These are phyloP conservation scores for Chamaenerion angustifolium DNA, from an alignment of 345 rosid species.

Conservation along the genomic window DNA sequence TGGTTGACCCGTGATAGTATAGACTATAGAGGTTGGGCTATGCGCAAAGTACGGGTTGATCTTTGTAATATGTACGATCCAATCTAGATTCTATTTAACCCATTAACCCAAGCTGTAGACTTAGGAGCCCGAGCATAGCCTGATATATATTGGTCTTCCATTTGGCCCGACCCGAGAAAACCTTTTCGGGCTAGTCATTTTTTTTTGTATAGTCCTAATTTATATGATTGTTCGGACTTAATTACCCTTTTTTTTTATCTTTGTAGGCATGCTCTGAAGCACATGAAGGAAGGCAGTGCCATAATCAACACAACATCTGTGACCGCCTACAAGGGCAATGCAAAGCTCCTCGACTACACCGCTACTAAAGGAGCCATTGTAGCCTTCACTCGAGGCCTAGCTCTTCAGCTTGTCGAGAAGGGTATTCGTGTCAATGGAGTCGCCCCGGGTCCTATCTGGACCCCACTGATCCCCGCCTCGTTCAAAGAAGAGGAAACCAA, in stretches of 20 bases:
- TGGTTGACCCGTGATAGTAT: too few relatives aligned
- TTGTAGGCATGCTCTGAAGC: slow-evolving; percentile 51
- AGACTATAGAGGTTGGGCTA: too few relatives aligned
- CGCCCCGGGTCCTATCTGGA: slow-evolving; percentile 81
- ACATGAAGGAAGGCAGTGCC: slow-evolving; percentile 65
- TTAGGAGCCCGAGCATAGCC: too few relatives aligned
- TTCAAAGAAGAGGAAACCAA: slow-evolving; percentile 34
- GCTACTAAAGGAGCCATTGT: slow-evolving; percentile 72
- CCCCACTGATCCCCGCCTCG: slow-evolving; percentile 55
- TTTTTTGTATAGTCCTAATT: too few relatives aligned
- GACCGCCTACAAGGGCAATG: slow-evolving; percentile 48
- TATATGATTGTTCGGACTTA: too few relatives aligned
- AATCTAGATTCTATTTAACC: too few relatives aligned
- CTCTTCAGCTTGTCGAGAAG: slow-evolving; percentile 45
- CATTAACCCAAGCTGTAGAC: too few relatives aligned
- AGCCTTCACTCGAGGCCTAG: slow-evolving; percentile 57
- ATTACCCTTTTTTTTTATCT: slow-evolving; percentile 1
- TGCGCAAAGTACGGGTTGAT: too few relatives aligned
- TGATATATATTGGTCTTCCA: too few relatives aligned
- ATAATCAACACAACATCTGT: slow-evolving; percentile 68
- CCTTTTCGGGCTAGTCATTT: too few relatives aligned
- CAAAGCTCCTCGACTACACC: slow-evolving; percentile 45
- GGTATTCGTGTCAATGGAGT: slow-evolving; percentile 66
- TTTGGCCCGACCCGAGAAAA: too few relatives aligned
- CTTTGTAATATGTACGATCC: too few relatives aligned